Percentiles rank a stretch among this genome's conserved stretches.
phyloP scores from a whole-genome alignment of 306 rosid genomes.

The Luffa aegyptiaca region DNA sequence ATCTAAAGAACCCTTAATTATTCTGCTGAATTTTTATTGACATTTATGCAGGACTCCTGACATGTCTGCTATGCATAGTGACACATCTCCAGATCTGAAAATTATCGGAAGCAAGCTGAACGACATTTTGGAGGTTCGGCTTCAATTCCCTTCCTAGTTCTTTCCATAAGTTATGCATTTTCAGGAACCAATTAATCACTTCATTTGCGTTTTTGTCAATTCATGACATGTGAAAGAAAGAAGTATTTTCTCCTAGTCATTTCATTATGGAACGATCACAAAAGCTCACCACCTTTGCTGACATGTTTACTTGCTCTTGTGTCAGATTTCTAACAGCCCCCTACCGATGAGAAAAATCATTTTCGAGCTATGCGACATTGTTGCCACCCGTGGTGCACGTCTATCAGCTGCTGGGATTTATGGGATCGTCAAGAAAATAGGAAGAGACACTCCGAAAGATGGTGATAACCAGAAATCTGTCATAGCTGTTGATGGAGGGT shows the following conservation, averaged over 20 bases:
- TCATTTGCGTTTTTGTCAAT: neutral
- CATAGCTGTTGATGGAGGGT: slow-evolving; percentile 83
- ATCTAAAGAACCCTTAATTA: neutral
- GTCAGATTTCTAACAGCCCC: slow-evolving; percentile 63
- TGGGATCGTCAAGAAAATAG: slow-evolving; percentile 77
- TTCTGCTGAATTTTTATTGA: slow-evolving; percentile 13
- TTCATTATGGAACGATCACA: neutral
- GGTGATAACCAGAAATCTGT: slow-evolving; percentile 71
- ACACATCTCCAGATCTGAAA: slow-evolving; percentile 67
- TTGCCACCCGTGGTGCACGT: slow-evolving; percentile 80
- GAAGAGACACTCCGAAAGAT: slow-evolving; percentile 57
- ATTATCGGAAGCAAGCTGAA: slow-evolving; percentile 64
- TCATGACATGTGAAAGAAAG: neutral
- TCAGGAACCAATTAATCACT: neutral
- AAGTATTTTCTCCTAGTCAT: neutral
- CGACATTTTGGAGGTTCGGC: slow-evolving; percentile 61
- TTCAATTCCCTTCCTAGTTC: neutral
- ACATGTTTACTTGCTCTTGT: neutral
- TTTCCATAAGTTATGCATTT: neutral
- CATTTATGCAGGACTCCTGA: slow-evolving; percentile 64
- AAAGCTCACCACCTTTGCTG: neutral
- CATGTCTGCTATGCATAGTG: slow-evolving; percentile 91
- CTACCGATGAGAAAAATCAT: slow-evolving; percentile 57
- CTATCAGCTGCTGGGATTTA: slow-evolving; percentile 77
- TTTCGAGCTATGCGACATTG: slow-evolving; percentile 54